Evolutionary conservation across 2,329 filamentous ascomycete genomes (phyloP).

Genomic region (Hypoxylon sp.): DNA sequence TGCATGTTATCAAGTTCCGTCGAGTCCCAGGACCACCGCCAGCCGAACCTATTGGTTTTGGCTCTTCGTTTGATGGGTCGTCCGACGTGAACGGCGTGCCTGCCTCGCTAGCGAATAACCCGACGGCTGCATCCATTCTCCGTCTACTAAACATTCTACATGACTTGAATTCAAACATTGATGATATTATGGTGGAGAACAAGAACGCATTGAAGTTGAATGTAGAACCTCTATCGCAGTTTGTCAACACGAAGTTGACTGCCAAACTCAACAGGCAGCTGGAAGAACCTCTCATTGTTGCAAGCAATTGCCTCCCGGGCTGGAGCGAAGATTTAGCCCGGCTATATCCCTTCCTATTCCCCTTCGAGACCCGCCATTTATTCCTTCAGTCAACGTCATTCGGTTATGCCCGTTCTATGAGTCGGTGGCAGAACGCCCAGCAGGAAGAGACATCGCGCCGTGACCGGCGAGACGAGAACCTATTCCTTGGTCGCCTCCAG

Average conservation of each 20-base stretch:
- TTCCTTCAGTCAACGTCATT: slow-evolving; percentile 99
- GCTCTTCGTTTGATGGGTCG: slow-evolving; percentile 63
- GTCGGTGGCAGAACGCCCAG: slow-evolving; percentile 94
- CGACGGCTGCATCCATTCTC: slow-evolving; percentile 88
- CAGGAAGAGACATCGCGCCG: slow-evolving; percentile 83
- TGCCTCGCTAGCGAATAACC: slow-evolving; percentile 84
- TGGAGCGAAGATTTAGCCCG: slow-evolving; percentile 97
- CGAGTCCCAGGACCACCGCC: slow-evolving; percentile 87
- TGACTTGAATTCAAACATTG: slow-evolving; percentile 91
- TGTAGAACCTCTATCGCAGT: slow-evolving; percentile 88
- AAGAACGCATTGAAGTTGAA: slow-evolving; percentile 79
- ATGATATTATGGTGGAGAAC: slow-evolving; percentile 87
- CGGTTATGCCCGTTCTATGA: slow-evolving; percentile 97
- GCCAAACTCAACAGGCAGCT: slow-evolving; percentile 97
- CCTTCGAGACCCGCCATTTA: slow-evolving; percentile 95
- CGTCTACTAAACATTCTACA: slow-evolving; percentile 91
- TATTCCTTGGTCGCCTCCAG: slow-evolving; percentile 91
- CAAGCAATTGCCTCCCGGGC: slow-evolving; percentile 93
- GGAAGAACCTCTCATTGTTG: slow-evolving; percentile 96
- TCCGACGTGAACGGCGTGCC: slow-evolving; percentile 74
- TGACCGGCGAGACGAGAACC: slow-evolving; percentile 89
- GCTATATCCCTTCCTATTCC: slow-evolving; percentile 95
- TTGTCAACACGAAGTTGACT: slow-evolving; percentile 98
- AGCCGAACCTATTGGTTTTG: slow-evolving; percentile 76
- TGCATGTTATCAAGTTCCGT: slow-evolving; percentile 93